Conservation (phyloP, 2,329 filamentous ascomycete genomes). For the Claviceps sp. region DNA sequence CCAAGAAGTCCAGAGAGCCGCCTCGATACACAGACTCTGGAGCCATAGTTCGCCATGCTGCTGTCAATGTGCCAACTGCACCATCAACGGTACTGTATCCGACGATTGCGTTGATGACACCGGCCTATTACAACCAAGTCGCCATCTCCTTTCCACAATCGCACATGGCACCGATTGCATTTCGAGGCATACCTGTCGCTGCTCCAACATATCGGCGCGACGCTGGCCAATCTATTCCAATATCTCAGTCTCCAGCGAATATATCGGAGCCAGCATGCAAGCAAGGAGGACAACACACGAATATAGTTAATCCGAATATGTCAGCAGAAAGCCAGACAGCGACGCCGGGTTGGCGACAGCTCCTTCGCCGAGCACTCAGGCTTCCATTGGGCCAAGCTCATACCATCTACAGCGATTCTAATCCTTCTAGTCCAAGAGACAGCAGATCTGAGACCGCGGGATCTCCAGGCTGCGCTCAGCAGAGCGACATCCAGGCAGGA, state of each 20-base stretch:
- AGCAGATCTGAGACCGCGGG: neutral
- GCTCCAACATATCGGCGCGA: neutral
- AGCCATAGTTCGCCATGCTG: neutral
- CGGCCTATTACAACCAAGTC: neutral
- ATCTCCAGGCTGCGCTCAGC: neutral
- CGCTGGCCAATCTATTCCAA: neutral
- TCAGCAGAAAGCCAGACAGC: conserved; percentile 4
- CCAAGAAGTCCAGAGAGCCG: neutral
- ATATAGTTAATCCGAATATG: neutral
- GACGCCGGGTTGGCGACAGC: conserved; percentile 14
- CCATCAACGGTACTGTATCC: neutral
- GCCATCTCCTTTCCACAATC: neutral
- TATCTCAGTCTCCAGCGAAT: neutral
- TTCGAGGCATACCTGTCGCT: neutral
- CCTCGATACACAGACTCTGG: neutral
- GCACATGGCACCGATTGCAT: neutral
- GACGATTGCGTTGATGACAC: neutral
- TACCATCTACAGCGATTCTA: conserved; percentile 20
- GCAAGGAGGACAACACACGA: neutral
- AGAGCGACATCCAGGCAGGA: neutral
- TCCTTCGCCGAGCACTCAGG: conserved; percentile 14
- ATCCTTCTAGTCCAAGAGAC: conserved; percentile 6
- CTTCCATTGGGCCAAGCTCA: conserved; percentile 21
- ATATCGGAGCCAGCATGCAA: neutral
- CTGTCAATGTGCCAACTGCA: neutral